A percentile compares a stretch with the other conserved stretches of the same genome.
Conservation (phyloP, 192 early-diverging fungal genomes). For the Fimicolochytrium jonesii region DNA sequence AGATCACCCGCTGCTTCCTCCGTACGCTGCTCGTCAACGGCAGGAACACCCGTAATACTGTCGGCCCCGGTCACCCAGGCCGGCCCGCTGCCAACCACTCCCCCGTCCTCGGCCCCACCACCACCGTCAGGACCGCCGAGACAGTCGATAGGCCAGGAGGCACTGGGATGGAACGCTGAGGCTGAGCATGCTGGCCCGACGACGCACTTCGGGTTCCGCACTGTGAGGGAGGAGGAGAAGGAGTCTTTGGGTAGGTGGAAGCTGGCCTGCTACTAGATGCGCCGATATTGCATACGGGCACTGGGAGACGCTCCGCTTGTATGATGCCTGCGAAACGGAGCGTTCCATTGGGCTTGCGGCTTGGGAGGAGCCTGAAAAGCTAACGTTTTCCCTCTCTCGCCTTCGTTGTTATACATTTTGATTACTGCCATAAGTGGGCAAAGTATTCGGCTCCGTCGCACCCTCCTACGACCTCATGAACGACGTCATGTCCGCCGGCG, state of each 20-base stretch:
- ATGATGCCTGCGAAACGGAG: too few species aligned
- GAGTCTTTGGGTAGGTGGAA: slow-evolving; percentile 77
- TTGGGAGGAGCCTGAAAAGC: too few species aligned
- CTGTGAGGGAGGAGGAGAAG: slow-evolving; percentile 80
- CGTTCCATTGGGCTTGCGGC: too few species aligned
- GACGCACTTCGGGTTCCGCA: slow-evolving; percentile 95
- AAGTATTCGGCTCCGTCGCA: slow-evolving; percentile 93
- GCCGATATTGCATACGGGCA: too few species aligned
- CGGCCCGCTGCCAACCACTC: neutral
- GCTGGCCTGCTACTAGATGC: too few species aligned
- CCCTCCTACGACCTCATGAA: slow-evolving; percentile 98
- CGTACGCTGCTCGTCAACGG: neutral
- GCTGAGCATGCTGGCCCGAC: neutral
- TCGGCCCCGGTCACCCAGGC: too few species aligned
- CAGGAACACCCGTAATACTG: too few species aligned
- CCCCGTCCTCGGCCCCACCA: neutral
- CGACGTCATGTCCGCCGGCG: slow-evolving; percentile 89
- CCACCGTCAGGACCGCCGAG: neutral
- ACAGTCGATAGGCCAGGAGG: too few species aligned
- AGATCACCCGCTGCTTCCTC: neutral
- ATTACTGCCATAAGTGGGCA: slow-evolving; percentile 73
- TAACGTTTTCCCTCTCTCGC: too few species aligned
- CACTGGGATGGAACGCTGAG: too few species aligned
- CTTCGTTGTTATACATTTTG: slow-evolving; percentile 8
- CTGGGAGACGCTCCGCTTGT: too few species aligned